Evolutionary conservation across 1,284 basidiomycete genomes (phyloP).

Genomic region (Heliocybe sulcata): DNA sequence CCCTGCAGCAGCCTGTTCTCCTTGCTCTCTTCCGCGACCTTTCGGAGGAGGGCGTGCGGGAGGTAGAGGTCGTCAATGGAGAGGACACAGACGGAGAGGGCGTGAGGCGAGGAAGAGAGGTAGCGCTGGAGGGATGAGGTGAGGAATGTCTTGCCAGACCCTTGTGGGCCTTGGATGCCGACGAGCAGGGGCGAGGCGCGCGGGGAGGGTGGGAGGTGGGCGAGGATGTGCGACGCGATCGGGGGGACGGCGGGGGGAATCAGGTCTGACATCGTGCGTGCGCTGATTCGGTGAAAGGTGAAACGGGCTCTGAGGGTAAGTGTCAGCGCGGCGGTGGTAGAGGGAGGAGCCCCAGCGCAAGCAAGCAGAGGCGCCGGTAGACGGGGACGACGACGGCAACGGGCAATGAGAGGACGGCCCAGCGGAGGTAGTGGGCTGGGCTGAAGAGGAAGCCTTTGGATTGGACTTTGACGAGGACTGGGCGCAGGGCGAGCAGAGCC

Average conservation of each 20-base stretch:
- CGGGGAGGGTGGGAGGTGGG: neutral
- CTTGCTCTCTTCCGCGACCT: slow-evolving; percentile 47
- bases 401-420: too few species aligned
- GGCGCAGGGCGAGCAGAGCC: too few species aligned
- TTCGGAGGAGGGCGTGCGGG: slow-evolving; percentile 48
- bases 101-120: slow-evolving; percentile 41
- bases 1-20: slow-evolving; percentile 65
- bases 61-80: slow-evolving; percentile 89
- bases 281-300: too few species aligned
- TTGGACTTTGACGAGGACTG: too few species aligned
- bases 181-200: slow-evolving; percentile 50
- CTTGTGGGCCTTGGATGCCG: slow-evolving; percentile 84
- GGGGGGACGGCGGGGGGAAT: neutral
- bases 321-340: too few species aligned
- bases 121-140: slow-evolving; percentile 45
- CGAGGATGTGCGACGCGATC: neutral
- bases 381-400: too few species aligned
- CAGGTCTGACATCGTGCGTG: too few species aligned
- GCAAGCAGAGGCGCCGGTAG: too few species aligned
- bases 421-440: too few species aligned
- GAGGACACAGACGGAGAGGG: slow-evolving; percentile 56
- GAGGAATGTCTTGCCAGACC: slow-evolving; percentile 75
- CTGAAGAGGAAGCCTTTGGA: too few species aligned
- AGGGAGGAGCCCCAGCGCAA: too few species aligned
- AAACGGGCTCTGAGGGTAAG: too few species aligned